Evolutionary conservation across 768 basidiomycete genomes (phyloP).

Genomic region (Kwoniella botswanensis): DNA sequence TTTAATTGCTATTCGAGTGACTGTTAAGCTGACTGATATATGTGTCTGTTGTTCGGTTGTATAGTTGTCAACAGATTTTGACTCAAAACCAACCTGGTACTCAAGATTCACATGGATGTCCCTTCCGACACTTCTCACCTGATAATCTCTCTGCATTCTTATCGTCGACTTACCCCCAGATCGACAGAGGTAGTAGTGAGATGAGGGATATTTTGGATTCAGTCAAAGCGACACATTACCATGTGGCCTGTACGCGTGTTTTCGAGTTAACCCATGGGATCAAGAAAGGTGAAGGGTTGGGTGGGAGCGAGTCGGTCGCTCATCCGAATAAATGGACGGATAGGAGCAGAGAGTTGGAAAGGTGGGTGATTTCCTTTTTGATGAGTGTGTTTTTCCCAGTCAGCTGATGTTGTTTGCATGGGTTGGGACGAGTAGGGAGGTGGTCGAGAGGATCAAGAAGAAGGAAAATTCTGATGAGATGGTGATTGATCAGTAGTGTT

Average conservation of each 20-base stretch:
- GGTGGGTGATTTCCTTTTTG: conserved; percentile 27
- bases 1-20: conserved; percentile 3
- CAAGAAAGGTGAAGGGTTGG: conserved; percentile 83
- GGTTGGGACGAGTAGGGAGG: conserved; percentile 17
- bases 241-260: conserved; percentile 95
- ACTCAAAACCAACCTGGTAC: conserved; percentile 70
- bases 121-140: conserved; percentile 83
- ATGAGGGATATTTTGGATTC: conserved; percentile 79
- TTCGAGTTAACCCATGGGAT: conserved; percentile 93
- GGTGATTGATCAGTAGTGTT: conserved; percentile 13
- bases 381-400: conserved; percentile 1
- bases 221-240: conserved; percentile 81
- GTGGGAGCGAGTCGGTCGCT: conserved; percentile 73
- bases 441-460: conserved; percentile 36
- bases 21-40: background rate
- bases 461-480: conserved; percentile 35
- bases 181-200: conserved; percentile 70
- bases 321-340: conserved; percentile 83
- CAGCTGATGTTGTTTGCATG: background rate
- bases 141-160: conserved; percentile 82
- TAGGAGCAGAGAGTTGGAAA: conserved; percentile 52
- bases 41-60: background rate
- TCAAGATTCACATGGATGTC: conserved; percentile 81
- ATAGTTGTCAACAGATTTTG: conserved; percentile 88
- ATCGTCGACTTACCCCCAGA: conserved; percentile 48